phyloP scores from a whole-genome alignment of 371 early-diverging fungal species.

The Mortierella sp. region DNA sequence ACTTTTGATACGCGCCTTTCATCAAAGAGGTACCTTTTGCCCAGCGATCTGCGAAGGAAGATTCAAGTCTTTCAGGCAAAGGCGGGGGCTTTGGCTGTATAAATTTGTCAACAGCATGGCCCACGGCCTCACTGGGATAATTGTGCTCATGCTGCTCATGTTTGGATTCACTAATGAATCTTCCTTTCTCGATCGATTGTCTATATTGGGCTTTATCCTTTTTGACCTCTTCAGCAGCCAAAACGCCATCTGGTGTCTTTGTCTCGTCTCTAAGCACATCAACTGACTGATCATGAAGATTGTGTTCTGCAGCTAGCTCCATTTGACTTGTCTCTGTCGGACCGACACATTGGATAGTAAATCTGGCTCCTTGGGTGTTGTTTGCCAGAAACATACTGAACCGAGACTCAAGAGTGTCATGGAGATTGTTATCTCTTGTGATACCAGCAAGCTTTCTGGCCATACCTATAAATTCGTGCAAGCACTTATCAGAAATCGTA shows the following conservation, averaged over 20 bases:
- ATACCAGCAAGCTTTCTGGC: slow-evolving; percentile 58
- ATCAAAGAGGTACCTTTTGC: slow-evolving; percentile 25
- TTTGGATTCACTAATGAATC: background rate
- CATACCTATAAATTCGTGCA: slow-evolving; percentile 44
- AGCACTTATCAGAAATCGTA: background rate
- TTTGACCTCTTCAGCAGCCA: slow-evolving; percentile 15
- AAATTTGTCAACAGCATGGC: background rate
- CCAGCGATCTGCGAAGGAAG: slow-evolving; percentile 12
- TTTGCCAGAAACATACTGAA: slow-evolving; percentile 60
- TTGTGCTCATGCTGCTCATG: background rate
- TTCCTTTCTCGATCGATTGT: slow-evolving; percentile 25
- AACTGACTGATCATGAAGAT: slow-evolving; percentile 27
- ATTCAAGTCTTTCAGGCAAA: background rate
- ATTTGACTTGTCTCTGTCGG: slow-evolving; percentile 34
- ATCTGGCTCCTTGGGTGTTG: slow-evolving; percentile 46
- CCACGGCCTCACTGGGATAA: background rate
- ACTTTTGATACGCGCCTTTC: slow-evolving; percentile 32
- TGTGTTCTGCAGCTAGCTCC: slow-evolving; percentile 51
- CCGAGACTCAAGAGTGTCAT: slow-evolving; percentile 57
- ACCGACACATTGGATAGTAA: slow-evolving; percentile 51
- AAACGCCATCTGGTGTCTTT: slow-evolving; percentile 19
- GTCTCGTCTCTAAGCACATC: slow-evolving; percentile 29
- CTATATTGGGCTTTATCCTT: slow-evolving; percentile 25
- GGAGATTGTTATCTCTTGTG: slow-evolving; percentile 53
- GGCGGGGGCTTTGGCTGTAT: background rate